phyloP scores from a whole-genome alignment of 441 rosid genomes.

The Adansonia grandidieri region DNA sequence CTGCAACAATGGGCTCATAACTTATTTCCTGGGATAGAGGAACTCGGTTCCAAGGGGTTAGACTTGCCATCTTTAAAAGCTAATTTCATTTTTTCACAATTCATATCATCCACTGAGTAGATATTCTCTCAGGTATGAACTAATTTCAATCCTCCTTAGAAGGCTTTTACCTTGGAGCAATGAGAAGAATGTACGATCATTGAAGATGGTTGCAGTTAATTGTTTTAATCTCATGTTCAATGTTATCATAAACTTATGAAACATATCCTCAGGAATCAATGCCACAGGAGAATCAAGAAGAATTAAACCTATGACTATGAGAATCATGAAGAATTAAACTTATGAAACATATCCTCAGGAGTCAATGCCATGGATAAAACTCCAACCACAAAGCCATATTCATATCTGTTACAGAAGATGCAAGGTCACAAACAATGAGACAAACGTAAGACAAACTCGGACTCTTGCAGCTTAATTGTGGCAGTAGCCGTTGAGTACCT shows the following conservation, averaged over 20 bases:
- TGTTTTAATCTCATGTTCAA: not conserved
- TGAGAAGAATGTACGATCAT: constrained; percentile 49
- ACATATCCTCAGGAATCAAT: no score
- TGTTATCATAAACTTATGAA: not conserved
- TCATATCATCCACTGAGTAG: constrained; percentile 35
- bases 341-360: not conserved
- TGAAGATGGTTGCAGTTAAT: not conserved
- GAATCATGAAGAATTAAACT: not conserved
- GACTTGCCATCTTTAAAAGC: constrained; percentile 27
- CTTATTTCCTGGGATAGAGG: constrained; percentile 49
- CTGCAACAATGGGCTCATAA: constrained; percentile 53
- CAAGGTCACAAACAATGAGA: not conserved
- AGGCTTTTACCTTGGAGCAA: constrained; percentile 49
- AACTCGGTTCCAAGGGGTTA: constrained; percentile 58
- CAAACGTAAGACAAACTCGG: not conserved
- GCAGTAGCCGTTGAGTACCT: not conserved
- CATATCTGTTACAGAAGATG: not conserved
- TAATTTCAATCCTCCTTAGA: constrained; percentile 56
- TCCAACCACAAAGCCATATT: constrained; percentile 11
- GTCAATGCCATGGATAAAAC: not conserved
- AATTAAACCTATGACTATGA: not conserved
- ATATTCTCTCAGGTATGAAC: constrained; percentile 50
- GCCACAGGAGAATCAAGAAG: no score
- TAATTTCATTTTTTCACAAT: constrained; percentile 27
- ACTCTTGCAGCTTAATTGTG: constrained; percentile 8